A percentile compares a stretch with the other conserved stretches of the same genome.
These are phyloP conservation scores for Trypanosoma theileri DNA, from an alignment of 208 protist species.

Conservation along the genomic window DNA sequence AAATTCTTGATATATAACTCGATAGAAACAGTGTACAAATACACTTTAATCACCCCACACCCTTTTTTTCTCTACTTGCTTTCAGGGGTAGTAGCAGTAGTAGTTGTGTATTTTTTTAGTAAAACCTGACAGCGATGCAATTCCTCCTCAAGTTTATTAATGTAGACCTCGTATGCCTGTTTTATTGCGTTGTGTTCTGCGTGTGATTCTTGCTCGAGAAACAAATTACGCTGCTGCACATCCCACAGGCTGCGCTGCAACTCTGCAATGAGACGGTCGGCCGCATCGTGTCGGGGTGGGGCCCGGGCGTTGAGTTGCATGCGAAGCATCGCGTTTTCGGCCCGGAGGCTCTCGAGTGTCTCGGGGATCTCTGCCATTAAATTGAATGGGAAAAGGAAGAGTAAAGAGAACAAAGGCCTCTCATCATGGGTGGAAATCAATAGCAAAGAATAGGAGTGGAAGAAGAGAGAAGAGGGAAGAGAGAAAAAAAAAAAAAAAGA, in stretches of 20 bases:
- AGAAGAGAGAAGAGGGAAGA: slow-evolving; percentile 1
- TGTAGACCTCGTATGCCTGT: slow-evolving; percentile 27
- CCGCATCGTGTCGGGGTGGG: not conserved
- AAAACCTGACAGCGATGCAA: slow-evolving; percentile 8
- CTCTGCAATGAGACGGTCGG: slow-evolving; percentile 24
- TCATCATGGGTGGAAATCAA: not conserved
- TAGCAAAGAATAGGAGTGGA: not conserved
- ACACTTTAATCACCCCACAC: not conserved
- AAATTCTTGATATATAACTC: too few species aligned
- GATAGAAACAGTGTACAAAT: not conserved
- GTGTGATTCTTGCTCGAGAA: slow-evolving; percentile 30
- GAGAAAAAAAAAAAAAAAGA: not conserved
- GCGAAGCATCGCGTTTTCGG: too few species aligned
- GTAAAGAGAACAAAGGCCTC: slow-evolving; percentile 3
- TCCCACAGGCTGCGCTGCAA: slow-evolving; percentile 25
- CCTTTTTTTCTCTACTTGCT: not conserved
- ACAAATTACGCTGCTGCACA: slow-evolving; percentile 23
- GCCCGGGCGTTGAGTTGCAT: too few species aligned
- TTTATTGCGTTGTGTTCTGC: slow-evolving; percentile 19
- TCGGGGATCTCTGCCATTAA: not conserved
- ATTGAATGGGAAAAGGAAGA: too few species aligned
- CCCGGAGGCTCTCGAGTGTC: not conserved
- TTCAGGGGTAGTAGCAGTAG: not conserved
- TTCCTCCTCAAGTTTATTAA: slow-evolving; percentile 21
- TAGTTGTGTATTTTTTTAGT: not conserved